Base-by-base conservation (phyloP, 306 rosid species). In the Lathyrus sativus region DNA sequence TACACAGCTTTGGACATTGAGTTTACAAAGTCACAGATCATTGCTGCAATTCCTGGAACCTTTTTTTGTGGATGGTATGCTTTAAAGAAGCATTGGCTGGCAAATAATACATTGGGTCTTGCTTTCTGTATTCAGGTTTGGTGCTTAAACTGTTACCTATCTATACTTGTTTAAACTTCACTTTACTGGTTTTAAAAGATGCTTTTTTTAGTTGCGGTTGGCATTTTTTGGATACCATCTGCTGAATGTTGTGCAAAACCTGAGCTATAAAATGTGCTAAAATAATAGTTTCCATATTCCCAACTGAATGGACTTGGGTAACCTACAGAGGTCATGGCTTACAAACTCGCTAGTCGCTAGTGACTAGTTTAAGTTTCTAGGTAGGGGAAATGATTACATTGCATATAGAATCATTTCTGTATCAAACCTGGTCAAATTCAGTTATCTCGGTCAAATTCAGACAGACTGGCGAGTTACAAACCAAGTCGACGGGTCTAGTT, bases 51-150 rank as follows among this genome's bases (percentile, higher is more conserved):
- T 26, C 96, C 96, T 68, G 97, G 96, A 70, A 84, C 90, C 73
- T 91, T 91, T 71, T 91, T 91, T 72, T 91, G 97, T 83, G 97
- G 74, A 28, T 91, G 97, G 97, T 91, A 91, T 75, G 96, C 89
- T 67, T 62, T 73, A 13, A 75, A 53, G 83, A 91, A 91, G 83
- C 97, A 91, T 68, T 91, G 97, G 97, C 82, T 91, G 54, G 97
- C 97, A 69, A 91, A 91, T 78, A 91, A 86, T 68, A 88, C 80
- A 58, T 73, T 91, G 78, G 96, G 97, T 17, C 91, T 91, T 57
- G 78, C 96, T 65, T 91, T 91, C 66, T 88, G 92, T 82, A 88
- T 91, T 46, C 97, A 91, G 97, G 97, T 91, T 56, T 66, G 83
- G 39, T 4, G 8, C 58, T 14, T 64, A 35, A 38, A 45, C 67